phyloP scores from a whole-genome alignment of 768 basidiomycete genomes.

The Tulasnella sp. region DNA sequence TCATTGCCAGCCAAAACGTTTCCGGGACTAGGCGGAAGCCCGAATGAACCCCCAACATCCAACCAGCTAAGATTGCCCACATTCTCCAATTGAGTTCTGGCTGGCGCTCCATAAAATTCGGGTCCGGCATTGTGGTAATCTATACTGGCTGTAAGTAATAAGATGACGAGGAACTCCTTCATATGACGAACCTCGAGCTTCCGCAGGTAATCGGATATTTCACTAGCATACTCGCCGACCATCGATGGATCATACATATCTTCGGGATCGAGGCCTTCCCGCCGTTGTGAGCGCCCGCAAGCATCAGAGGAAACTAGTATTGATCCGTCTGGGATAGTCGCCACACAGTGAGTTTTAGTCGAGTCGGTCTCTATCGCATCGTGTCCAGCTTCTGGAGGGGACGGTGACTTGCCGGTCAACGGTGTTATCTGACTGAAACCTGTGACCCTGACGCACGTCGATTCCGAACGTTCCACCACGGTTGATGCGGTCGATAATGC shows the following conservation, averaged over 20 bases:
- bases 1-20: background rate
- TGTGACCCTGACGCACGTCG: background rate
- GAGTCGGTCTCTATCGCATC: background rate
- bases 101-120: background rate
- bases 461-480: background rate
- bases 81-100: background rate
- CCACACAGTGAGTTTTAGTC: background rate
- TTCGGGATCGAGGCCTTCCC: background rate
- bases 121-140: background rate
- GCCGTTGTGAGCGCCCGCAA: background rate
- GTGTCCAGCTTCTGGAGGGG: background rate
- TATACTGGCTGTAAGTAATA: background rate
- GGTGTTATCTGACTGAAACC: background rate
- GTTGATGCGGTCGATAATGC: background rate
- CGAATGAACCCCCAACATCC: background rate
- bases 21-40: background rate
- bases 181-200: background rate
- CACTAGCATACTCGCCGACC: background rate
- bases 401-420: background rate
- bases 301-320: background rate
- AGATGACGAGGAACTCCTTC: background rate
- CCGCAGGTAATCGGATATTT: background rate
- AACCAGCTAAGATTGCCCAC: background rate
- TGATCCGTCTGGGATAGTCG: background rate
- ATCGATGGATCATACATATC: background rate